These are phyloP conservation scores for Pelargonium citronellum DNA, from an alignment of 441 rosid genomes.

Conservation along the genomic window DNA sequence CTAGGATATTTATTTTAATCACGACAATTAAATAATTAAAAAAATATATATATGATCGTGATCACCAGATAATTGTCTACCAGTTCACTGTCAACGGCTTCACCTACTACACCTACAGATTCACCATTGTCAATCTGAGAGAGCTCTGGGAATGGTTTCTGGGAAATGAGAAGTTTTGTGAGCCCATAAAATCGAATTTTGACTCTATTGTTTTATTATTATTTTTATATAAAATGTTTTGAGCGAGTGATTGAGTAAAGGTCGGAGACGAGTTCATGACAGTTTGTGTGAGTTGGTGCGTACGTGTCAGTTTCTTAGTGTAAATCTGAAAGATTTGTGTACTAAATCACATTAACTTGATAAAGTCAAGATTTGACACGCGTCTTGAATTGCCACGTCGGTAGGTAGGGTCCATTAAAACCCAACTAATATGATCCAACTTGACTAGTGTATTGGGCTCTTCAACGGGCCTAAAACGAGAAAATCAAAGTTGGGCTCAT, in stretches of 20 bases:
- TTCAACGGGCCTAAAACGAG: too few relatives aligned
- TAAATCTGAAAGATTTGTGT: not conserved
- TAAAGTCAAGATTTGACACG: not conserved
- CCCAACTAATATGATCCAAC: too few relatives aligned
- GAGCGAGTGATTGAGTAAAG: constrained; percentile 1
- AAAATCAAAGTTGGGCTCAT: too few relatives aligned
- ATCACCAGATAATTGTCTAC: too few relatives aligned
- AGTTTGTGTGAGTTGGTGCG: constrained; percentile 4
- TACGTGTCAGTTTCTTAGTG: constrained; percentile 1
- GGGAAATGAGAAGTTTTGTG: not conserved
- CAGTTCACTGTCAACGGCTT: too few relatives aligned
- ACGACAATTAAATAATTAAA: not conserved
- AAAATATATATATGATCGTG: not conserved
- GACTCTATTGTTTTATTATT: not conserved
- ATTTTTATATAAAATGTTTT: not conserved
- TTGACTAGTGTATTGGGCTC: too few relatives aligned
- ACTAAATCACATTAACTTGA: not conserved
- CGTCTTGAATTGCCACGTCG: too few relatives aligned
- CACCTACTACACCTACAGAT: not conserved
- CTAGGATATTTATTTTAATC: not conserved
- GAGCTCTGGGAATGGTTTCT: not conserved
- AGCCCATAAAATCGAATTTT: not conserved
- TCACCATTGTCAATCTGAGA: not conserved
- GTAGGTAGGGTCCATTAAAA: too few relatives aligned
- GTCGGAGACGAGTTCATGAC: constrained; percentile 3